Evolutionary conservation across 2,329 filamentous ascomycete species (phyloP).

Genomic region (Cercospora beticola): DNA sequence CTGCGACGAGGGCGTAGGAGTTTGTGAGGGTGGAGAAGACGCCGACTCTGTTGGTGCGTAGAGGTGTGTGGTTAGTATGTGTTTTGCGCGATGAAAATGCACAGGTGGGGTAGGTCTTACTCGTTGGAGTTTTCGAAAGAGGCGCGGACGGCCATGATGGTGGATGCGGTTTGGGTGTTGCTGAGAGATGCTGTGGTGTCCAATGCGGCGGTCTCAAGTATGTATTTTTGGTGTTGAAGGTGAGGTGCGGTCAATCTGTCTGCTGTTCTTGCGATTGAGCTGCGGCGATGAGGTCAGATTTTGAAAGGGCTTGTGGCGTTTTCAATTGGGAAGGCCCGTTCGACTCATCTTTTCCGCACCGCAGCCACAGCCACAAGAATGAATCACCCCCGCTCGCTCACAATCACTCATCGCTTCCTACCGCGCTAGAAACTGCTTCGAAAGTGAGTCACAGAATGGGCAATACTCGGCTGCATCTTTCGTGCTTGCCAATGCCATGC

Average conservation of each 20-base stretch:
- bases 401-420: neutral
- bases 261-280: neutral
- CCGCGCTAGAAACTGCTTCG: neutral
- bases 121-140: constrained; percentile 90
- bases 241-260: neutral
- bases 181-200: constrained; percentile 1
- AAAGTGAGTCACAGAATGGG: neutral
- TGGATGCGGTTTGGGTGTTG: constrained; percentile 17
- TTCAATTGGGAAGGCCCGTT: constrained; percentile 2
- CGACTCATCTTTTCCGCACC: constrained; percentile 6
- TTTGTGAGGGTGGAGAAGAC: constrained; percentile 97
- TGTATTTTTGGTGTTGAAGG: neutral
- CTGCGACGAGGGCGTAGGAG: constrained; percentile 89
- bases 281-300: constrained; percentile 4
- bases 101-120: constrained; percentile 48
- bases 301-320: constrained; percentile 2
- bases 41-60: constrained; percentile 69
- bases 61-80: neutral
- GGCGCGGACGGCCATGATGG: constrained; percentile 54
- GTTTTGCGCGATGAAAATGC: constrained; percentile 23
- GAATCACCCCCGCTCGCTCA: neutral
- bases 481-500: neutral
- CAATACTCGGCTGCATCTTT: neutral
- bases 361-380: neutral
- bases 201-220: constrained; percentile 8